phyloP scores from a whole-genome alignment of 2,329 filamentous ascomycete species.

The Tothia fuscella region DNA sequence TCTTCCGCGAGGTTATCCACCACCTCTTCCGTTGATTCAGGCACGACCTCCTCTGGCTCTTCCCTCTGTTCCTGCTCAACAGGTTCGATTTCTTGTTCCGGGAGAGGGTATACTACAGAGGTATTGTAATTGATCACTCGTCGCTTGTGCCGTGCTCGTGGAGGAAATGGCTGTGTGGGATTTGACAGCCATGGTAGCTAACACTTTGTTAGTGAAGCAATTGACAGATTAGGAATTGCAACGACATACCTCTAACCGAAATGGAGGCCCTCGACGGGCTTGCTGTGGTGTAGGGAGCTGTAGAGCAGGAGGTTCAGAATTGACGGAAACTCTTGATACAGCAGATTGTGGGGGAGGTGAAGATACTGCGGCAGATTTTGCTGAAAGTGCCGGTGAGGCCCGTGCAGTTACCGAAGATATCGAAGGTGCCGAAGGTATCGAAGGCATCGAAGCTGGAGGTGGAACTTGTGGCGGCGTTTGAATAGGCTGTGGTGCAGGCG shows the following conservation, averaged over 20 bases:
- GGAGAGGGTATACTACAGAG: constrained; percentile 26
- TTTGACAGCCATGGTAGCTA: constrained; percentile 51
- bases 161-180: constrained; percentile 41
- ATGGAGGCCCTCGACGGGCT: constrained; percentile 7
- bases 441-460: too few relatives aligned
- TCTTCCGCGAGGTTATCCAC: constrained; percentile 17
- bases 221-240: too few relatives aligned
- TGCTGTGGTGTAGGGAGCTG: background rate
- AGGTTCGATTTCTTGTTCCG: too few relatives aligned
- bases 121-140: constrained; percentile 29
- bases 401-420: constrained; percentile 15
- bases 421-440: constrained; percentile 24
- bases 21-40: constrained; percentile 14
- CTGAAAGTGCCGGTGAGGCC: constrained; percentile 15
- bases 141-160: constrained; percentile 35
- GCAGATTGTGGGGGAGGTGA: constrained; percentile 22
- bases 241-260: too few relatives aligned
- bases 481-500: constrained; percentile 11
- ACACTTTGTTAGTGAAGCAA: background rate
- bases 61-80: constrained; percentile 9
- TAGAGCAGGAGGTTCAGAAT: too few relatives aligned
- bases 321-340: constrained; percentile 20
- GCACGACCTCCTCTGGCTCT: constrained; percentile 12
- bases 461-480: constrained; percentile 10
- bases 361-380: constrained; percentile 13